phyloP scores from a whole-genome alignment of 2,329 filamentous ascomycete genomes.

The Paraconiothyrium sp. region DNA sequence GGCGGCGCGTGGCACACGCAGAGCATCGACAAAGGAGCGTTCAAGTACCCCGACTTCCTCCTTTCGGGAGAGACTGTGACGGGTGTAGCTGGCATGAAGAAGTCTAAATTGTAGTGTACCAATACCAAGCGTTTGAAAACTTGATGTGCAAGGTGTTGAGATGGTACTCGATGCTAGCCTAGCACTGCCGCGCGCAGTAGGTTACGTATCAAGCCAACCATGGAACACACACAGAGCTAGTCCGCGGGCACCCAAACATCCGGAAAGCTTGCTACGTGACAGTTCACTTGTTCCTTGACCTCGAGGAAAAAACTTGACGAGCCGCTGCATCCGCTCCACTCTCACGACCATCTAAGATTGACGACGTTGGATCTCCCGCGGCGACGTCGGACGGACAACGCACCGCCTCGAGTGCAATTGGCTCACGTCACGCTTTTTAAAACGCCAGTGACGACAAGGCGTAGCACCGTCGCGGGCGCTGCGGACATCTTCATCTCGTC shows the following conservation, averaged over 20 bases:
- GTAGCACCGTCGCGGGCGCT: not conserved
- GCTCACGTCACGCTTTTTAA: conserved; percentile 8
- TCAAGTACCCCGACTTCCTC: conserved; percentile 68
- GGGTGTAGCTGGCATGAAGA: conserved; percentile 67
- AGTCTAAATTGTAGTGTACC: conserved; percentile 59
- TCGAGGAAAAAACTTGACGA: not conserved
- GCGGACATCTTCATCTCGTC: conserved; percentile 24
- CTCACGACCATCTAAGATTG: not conserved
- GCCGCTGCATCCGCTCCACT: conserved; percentile 2
- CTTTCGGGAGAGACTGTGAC: conserved; percentile 62
- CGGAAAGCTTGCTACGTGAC: not conserved
- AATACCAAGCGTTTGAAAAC: not conserved
- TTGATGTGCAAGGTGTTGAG: not conserved
- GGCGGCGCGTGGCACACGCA: conserved; percentile 61
- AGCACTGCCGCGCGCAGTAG: not conserved
- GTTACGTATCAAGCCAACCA: not conserved
- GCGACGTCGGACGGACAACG: not conserved
- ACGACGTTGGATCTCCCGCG: conserved; percentile 2
- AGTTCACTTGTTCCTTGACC: not conserved
- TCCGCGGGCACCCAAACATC: not conserved
- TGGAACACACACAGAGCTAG: not conserved
- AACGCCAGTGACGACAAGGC: conserved; percentile 18
- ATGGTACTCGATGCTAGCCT: not conserved
- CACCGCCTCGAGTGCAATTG: not conserved
- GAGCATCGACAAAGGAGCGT: conserved; percentile 49